phyloP scores from a whole-genome alignment of 202 grass and related monocot genomes.

The Setaria viridis region DNA sequence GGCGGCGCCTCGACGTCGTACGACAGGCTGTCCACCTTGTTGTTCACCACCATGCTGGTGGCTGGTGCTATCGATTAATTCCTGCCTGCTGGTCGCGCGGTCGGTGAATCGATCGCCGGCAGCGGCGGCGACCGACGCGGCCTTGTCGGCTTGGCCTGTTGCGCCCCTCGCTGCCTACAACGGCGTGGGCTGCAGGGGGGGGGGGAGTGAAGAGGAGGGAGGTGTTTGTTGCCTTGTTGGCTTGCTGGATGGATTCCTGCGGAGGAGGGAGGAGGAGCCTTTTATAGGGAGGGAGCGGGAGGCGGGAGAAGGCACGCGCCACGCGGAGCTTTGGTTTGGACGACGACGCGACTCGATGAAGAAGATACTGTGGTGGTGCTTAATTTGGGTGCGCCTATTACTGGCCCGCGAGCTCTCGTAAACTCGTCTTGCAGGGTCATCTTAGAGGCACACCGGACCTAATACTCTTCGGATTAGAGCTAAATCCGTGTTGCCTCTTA shows the following conservation, averaged over 20 bases:
- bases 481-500: not conserved
- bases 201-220: not conserved
- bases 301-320: not conserved
- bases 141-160: no score
- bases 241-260: slow-evolving; percentile 36
- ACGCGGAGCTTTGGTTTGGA: not conserved
- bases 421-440: no score
- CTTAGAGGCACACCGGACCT: not conserved
- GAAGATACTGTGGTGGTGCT: not conserved
- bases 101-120: not conserved
- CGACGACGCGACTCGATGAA: not conserved
- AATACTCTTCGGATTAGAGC: not conserved
- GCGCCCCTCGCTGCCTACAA: not conserved
- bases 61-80: not conserved
- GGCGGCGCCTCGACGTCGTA: slow-evolving; percentile 58
- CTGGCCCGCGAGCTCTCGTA: not conserved
- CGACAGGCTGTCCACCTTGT: slow-evolving; percentile 61
- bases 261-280: slow-evolving; percentile 25
- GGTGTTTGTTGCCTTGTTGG: not conserved
- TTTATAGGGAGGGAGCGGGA: slow-evolving; percentile 41
- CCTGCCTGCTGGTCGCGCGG: not conserved
- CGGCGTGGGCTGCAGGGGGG: slow-evolving; percentile 4
- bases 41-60: slow-evolving; percentile 52
- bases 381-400: slow-evolving; percentile 34
- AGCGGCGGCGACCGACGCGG: not conserved